Percentiles rank a stretch among this genome's conserved stretches.
These are phyloP conservation scores for Lactarius tabidus DNA, from an alignment of 768 basidiomycete genomes.

Conservation along the genomic window DNA sequence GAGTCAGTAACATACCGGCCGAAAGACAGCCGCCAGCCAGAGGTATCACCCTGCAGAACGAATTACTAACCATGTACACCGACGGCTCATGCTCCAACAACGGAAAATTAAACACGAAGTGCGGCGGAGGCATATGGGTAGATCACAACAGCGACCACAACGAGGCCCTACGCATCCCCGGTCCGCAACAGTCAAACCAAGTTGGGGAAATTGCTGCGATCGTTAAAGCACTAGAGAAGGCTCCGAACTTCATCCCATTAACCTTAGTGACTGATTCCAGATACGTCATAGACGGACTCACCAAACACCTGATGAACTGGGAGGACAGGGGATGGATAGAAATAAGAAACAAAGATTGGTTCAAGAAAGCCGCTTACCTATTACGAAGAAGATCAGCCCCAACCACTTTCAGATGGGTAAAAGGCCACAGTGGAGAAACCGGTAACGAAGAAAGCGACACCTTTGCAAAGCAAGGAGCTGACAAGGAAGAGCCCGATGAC, in stretches of 20 bases:
- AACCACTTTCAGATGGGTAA: not conserved
- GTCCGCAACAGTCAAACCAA: not conserved
- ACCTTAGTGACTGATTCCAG: not conserved
- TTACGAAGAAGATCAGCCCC: not conserved
- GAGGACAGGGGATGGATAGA: not conserved
- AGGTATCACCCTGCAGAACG: not conserved
- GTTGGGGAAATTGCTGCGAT: not conserved
- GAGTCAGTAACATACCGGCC: no score
- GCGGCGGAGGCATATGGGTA: slow-evolving; percentile 26
- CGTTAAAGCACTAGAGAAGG: not conserved
- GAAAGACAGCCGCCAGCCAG: no score
- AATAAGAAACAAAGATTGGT: not conserved
- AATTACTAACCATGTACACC: slow-evolving; percentile 24
- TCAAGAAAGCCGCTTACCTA: not conserved
- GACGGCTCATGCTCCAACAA: slow-evolving; percentile 31
- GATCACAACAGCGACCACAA: not conserved
- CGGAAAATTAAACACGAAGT: slow-evolving; percentile 21
- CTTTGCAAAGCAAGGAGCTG: not conserved
- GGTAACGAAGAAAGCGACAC: not conserved
- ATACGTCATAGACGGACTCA: not conserved
- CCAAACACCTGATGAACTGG: not conserved
- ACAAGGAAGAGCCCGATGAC: not conserved
- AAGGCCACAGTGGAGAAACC: not conserved
- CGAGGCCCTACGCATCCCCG: not conserved
- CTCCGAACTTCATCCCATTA: not conserved